Base-by-base conservation (phyloP, 345 rosid genomes). In the Xanthoceras sorbifolium region DNA sequence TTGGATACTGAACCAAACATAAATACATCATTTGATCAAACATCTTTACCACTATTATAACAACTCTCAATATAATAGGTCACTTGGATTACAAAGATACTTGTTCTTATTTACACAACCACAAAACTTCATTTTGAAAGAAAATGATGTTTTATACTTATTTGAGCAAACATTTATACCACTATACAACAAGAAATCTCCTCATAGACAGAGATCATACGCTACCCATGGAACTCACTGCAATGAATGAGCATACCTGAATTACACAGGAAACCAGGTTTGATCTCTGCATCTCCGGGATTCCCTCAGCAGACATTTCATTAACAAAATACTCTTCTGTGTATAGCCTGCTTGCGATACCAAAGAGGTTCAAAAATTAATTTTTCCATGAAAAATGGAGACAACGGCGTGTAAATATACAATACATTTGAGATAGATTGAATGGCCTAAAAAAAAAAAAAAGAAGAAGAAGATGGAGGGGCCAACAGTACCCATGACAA, bases 241-340 rank as follows among this genome's bases (percentile, higher is more conserved):
- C 72, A 77, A 84, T 55, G 31, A 74, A 75, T 59, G 52, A 10
- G 25, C 80, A 78, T 79, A 89, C 99, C 96, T 95, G 98, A 78
- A 96, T 93, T 52, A 96, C 90, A 62, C 92, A 87, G 62, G 98
- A 90, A 77, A 92, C 94, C 72, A 96, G 97, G 78, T 88, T 93
- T 80, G 99, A 93, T 78, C 99, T 87, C 82, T 96, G 93, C 73
- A 96, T 96, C 89, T 96, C 99, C 0, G 98, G 99, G 76, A 93
- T 92, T 61, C 95, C 99, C 83, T 89, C 90, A 31, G 82, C 82
- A 75, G 97, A 76, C 97, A 96, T 96, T 85, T 96, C 87, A 0
- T 86, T 96, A 63, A 84, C 67, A 86, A 92, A 92, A 82, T 90
- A 90, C 65, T 91, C 95, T 82, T 96, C 97, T 0, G 99, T 88